Base-by-base conservation (phyloP, 2,329 filamentous ascomycete genomes). In the Scedosporium aurantiacum region DNA sequence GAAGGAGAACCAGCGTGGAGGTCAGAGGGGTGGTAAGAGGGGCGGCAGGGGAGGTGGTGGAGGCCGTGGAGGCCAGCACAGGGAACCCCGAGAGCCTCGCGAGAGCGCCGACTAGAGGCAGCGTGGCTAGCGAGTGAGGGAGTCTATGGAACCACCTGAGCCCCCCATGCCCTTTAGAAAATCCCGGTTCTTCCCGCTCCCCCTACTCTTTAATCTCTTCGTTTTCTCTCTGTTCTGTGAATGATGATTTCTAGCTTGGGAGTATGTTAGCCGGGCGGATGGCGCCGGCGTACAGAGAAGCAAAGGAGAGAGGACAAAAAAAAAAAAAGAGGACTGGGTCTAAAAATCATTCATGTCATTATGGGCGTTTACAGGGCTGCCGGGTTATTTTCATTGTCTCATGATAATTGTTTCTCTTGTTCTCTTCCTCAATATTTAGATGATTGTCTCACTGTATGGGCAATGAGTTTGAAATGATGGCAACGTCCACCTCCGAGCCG, bases 21-120 rank as follows among this genome's bases (percentile, higher is more conserved):
- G 78, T 47, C 79, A 80, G 70, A 76, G 81, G 62, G 78, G 78
- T 28, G 75, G 78, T 37, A 75, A 82, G 47, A 79, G 80, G 55
- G 78, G 82, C 45, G 76, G 78, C 58, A 75, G 83, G 52, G 73
- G 76, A 60, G 47, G 47, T 25, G n/a, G 47, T 7, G 47, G 47
- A 12, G 60, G 60, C 37, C 23, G 60, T 28, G 76, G 79, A 56
- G 77, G 78, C 58, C 76, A 84, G 71, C 78, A 80, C 58, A 72
- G 80, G 65, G 79, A 82, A 68, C 77, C 75, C 16, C 68, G 76
- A 41, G 64, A 65, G 60, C 59, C 63, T 21, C 63, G 61, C 28
- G 68, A 70, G 63, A 56, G 28, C 25, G 59, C 59, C n/a, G 59
- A 61, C 14, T 61, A 54, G 40, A 41, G 50, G 23, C 14, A 54